Conservation (phyloP, 805 yeast genomes). For the Sugiyamaella boreocaroliniensis region DNA sequence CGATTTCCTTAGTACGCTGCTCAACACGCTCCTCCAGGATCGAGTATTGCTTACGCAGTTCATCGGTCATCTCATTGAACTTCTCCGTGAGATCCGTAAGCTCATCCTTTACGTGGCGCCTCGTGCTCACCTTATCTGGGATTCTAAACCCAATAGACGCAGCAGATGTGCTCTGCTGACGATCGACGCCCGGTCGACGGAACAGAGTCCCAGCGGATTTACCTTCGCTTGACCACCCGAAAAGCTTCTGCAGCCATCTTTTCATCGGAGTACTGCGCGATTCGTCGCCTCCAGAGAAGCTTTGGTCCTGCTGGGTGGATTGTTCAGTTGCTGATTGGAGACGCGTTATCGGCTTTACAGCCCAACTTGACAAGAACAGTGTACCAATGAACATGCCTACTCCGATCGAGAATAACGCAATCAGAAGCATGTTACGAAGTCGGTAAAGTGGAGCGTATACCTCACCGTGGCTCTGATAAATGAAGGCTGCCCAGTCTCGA, state of each 20-base stretch:
- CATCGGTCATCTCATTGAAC: slow-evolving; percentile 84
- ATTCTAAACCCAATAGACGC: slow-evolving; percentile 16
- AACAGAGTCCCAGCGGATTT: neutral
- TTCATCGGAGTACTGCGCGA: neutral
- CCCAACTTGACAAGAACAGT: slow-evolving; percentile 71
- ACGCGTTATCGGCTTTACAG: slow-evolving; percentile 74
- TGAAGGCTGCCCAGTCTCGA: slow-evolving; percentile 61
- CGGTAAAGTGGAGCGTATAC: slow-evolving; percentile 60
- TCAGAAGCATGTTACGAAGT: slow-evolving; percentile 62
- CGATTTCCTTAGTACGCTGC: slow-evolving; percentile 78
- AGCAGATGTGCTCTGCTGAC: neutral
- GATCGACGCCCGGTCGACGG: neutral
- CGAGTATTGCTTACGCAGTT: slow-evolving; percentile 73
- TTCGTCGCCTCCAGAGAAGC: neutral
- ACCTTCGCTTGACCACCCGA: neutral
- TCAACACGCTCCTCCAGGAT: slow-evolving; percentile 83
- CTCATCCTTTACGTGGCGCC: slow-evolving; percentile 52
- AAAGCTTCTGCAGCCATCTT: neutral
- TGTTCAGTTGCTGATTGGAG: slow-evolving; percentile 76
- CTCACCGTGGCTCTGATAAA: slow-evolving; percentile 52
- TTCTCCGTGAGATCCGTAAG: slow-evolving; percentile 79
- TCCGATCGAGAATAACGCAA: slow-evolving; percentile 57
- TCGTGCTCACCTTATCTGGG: slow-evolving; percentile 20
- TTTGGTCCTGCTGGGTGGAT: neutral
- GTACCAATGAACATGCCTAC: slow-evolving; percentile 67